These are phyloP conservation scores for Brachypodium distachyon DNA, from an alignment of 202 grass and related monocot species.

Conservation along the genomic window DNA sequence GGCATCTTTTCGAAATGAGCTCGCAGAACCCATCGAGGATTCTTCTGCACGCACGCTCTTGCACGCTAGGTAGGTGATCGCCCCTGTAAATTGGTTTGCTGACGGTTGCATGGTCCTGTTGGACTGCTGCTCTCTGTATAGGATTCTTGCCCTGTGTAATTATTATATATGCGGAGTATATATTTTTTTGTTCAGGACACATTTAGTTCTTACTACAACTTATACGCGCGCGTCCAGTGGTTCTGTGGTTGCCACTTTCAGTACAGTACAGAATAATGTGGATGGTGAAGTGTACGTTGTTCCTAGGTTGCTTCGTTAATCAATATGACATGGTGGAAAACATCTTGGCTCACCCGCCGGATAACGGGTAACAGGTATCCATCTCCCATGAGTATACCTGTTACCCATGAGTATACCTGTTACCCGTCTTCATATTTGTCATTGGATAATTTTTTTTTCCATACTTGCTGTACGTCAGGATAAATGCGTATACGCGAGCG, in stretches of 20 bases:
- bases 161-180: too few species aligned
- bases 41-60: conserved; percentile 1
- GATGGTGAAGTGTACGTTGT: not conserved
- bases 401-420: too few species aligned
- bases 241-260: too few species aligned
- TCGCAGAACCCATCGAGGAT: conserved; percentile 1
- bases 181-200: conserved; percentile 23
- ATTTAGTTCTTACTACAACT: conserved; percentile 4
- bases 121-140: conserved; percentile 35
- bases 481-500: too few species aligned
- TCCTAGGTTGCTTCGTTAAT: not conserved
- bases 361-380: too few species aligned
- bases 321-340: too few species aligned
- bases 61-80: conserved; percentile 26
- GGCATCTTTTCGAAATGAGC: conserved; percentile 27
- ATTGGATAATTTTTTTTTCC: too few species aligned
- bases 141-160: conserved; percentile 36
- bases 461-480: too few species aligned
- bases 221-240: not conserved
- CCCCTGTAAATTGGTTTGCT: conserved; percentile 41
- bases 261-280: conserved; percentile 22
- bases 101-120: conserved; percentile 23
- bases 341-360: too few species aligned
- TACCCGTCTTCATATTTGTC: too few species aligned
- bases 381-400: too few species aligned